phyloP scores from a whole-genome alignment of 805 yeast genomes.

The Priceomyces fermenticarens region DNA sequence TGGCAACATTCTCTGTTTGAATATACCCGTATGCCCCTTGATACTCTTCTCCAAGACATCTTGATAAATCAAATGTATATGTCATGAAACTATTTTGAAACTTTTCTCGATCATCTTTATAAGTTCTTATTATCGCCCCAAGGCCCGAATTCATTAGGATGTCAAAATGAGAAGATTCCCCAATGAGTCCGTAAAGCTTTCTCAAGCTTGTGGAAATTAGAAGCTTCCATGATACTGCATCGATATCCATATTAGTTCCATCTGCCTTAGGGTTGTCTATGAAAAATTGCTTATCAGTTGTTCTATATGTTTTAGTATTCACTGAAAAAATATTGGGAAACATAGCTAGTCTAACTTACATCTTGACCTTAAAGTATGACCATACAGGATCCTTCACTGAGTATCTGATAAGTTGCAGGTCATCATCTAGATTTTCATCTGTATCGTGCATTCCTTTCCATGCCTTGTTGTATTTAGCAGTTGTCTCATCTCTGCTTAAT shows the following conservation, averaged over 20 bases:
- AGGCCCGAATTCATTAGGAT: conserved; percentile 16
- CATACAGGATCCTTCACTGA: conserved; percentile 12
- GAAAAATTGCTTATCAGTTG: conserved; percentile 14
- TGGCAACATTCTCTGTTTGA: conserved; percentile 13
- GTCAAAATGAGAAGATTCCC: conserved; percentile 31
- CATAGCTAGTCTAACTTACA: conserved; percentile 15
- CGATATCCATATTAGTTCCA: conserved; percentile 18
- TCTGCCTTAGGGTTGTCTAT: conserved; percentile 6
- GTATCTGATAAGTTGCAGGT: background rate
- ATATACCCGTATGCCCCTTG: conserved; percentile 16
- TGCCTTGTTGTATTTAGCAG: background rate
- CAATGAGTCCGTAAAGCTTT: conserved; percentile 31
- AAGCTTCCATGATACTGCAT: conserved; percentile 30
- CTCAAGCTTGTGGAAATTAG: conserved; percentile 20
- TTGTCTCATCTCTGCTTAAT: too few species aligned
- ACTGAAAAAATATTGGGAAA: background rate
- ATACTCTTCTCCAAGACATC: conserved; percentile 18
- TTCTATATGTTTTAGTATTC: conserved; percentile 10
- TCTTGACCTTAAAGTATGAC: conserved; percentile 20
- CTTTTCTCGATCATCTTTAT: conserved; percentile 24
- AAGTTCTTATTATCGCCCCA: conserved; percentile 23
- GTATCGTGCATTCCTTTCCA: background rate
- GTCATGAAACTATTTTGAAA: conserved; percentile 30
- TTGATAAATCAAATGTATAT: conserved; percentile 26
- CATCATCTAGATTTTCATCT: background rate